Evolutionary conservation across 2,329 filamentous ascomycete genomes (phyloP).

Genomic region (Diplodia sapinea): DNA sequence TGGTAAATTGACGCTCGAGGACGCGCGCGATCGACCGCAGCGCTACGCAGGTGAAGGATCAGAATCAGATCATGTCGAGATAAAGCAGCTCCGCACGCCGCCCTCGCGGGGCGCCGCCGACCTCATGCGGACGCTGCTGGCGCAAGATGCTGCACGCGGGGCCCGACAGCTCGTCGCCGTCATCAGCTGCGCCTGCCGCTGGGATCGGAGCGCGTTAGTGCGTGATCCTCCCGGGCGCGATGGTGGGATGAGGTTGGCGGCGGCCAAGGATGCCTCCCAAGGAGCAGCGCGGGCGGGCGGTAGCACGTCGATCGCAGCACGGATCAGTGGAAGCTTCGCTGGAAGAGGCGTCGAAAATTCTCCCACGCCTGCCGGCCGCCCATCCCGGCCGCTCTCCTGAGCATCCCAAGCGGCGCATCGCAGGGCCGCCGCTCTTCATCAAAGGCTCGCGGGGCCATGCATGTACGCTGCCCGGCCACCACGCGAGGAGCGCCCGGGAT

Average conservation of each 20-base stretch:
- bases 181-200: constrained; percentile 27
- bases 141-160: constrained; percentile 27
- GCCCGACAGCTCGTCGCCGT: constrained; percentile 26
- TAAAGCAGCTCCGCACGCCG: not conserved
- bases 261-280: constrained; percentile 27
- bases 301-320: constrained; percentile 29
- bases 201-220: constrained; percentile 28
- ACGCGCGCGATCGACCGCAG: constrained; percentile 26
- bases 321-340: constrained; percentile 26
- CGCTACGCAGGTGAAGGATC: constrained; percentile 23
- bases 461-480: constrained; percentile 21
- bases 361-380: constrained; percentile 14
- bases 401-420: not conserved
- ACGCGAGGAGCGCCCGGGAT: constrained; percentile 26
- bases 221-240: constrained; percentile 29
- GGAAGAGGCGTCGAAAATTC: constrained; percentile 21
- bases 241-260: constrained; percentile 28
- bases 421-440: constrained; percentile 24
- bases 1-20: constrained; percentile 23
- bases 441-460: constrained; percentile 28
- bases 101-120: constrained; percentile 15
- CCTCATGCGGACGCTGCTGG: constrained; percentile 19
- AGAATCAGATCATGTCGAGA: constrained; percentile 25
- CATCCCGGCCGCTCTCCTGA: constrained; percentile 5
- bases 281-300: constrained; percentile 26